phyloP scores from a whole-genome alignment of 2,329 filamentous ascomycete genomes.

The Trichoderma cornu-damae region DNA sequence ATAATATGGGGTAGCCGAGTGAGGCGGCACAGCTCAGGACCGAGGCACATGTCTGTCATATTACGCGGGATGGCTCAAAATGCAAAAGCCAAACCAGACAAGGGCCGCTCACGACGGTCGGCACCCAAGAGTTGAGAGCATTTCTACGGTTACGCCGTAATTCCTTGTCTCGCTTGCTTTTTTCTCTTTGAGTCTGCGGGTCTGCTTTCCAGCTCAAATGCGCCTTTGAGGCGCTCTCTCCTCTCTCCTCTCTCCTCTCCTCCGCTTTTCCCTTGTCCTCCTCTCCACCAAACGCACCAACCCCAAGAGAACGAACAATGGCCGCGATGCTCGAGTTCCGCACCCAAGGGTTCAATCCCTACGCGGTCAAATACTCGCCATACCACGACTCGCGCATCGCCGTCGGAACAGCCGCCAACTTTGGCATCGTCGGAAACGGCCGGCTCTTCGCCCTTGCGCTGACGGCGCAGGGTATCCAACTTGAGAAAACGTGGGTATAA shows the following conservation, averaged over 20 bases:
- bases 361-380: conserved; percentile 95
- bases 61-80: background rate
- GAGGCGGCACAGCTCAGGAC: conserved; percentile 19
- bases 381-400: conserved; percentile 95
- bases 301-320: conserved; percentile 34
- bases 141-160: background rate
- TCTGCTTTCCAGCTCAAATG: conserved; percentile 19
- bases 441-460: conserved; percentile 79
- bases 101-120: background rate
- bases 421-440: conserved; percentile 94
- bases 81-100: background rate
- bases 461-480: conserved; percentile 74
- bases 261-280: background rate
- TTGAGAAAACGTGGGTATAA: conserved; percentile 66
- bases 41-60: conserved; percentile 36
- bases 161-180: background rate
- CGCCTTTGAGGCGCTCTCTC: conserved; percentile 18
- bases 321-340: conserved; percentile 85
- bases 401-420: conserved; percentile 87
- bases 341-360: conserved; percentile 91
- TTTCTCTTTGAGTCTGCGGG: background rate
- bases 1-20: conserved; percentile 8
- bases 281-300: background rate
- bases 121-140: background rate
- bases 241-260: background rate